These are phyloP conservation scores for Fusarium irregulare DNA, from an alignment of 2,329 filamentous ascomycete genomes.

Conservation along the genomic window DNA sequence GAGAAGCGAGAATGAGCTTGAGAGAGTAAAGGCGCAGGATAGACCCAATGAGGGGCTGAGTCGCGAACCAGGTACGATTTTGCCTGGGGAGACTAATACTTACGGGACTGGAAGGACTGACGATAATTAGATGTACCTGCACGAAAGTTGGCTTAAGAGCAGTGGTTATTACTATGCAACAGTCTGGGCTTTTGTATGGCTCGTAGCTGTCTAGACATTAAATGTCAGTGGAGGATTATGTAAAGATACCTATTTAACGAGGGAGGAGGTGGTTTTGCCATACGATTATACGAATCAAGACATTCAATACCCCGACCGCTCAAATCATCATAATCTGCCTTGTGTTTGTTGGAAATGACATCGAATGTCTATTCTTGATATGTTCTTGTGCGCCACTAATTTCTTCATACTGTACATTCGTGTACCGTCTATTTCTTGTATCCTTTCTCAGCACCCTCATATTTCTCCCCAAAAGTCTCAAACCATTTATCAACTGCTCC, in stretches of 20 bases:
- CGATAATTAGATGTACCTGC: background rate
- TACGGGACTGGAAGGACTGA: conserved; percentile 19
- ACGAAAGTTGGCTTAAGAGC: background rate
- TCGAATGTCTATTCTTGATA: accelerated
- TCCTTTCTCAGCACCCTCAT: conserved; percentile 20
- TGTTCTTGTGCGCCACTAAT: accelerated
- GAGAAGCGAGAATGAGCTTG: background rate
- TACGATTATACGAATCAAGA: too few relatives aligned
- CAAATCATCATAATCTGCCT: accelerated
- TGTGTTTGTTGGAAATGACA: too few relatives aligned
- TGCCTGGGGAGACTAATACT: conserved; percentile 3
- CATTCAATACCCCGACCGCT: too few relatives aligned
- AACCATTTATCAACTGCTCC: conserved; percentile 59
- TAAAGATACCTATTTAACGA: too few relatives aligned
- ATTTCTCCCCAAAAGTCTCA: conserved; percentile 50
- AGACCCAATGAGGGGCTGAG: conserved; percentile 17
- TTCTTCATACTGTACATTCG: too few relatives aligned
- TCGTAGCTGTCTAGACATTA: too few relatives aligned
- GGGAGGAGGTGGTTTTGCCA: too few relatives aligned
- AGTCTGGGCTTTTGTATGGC: too few relatives aligned
- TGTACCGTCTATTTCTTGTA: background rate
- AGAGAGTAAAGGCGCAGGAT: background rate
- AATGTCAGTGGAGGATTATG: too few relatives aligned
- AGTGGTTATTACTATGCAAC: too few relatives aligned
- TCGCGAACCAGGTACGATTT: conserved; percentile 22